Evolutionary conservation across 768 basidiomycete species (phyloP), one percentile per base, ranked within the genome.

Genomic region (Lactifluus echinatus): DNA sequence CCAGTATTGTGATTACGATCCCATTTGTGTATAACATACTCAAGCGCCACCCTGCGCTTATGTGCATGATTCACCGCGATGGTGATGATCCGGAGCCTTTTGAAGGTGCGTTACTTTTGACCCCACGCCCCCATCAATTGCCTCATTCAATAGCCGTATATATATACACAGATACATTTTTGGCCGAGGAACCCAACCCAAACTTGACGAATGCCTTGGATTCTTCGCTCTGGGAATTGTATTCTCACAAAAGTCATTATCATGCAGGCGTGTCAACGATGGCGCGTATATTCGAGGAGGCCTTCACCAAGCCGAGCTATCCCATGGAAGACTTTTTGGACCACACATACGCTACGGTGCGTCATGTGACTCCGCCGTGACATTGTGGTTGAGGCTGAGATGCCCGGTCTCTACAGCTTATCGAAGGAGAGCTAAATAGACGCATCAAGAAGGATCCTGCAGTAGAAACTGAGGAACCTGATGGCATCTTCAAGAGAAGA

Each of bases 321-420:
- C 75, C 82, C 14, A 81, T 96, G 82, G 95, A 98, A 63, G 95
- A 98, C 68, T 99, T 98, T 70, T 70, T 97, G 67, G 96, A 98
- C 69, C 95, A 98, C 67, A 88, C 89, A 2, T 93, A 91, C 65
- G 79, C 76, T 37, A 91, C 90, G 63, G 90, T 93, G 64, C 53
- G 83, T 70, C 14, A n/a, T 36, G 28, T 28, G 43, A 12, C n/a
- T 29, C 6, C 31, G 10, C 44, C 21, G 53, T 12, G 26, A 46
- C 60, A 29, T 56, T 29, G 49, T 14, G 26, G 64, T 36, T 34
- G 39, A 42, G 24, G 23, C 33, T 33, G 23, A 57, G n/a, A 15
- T 55, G 6, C 28, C 34, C 24, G 39, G 34, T 46, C 43, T 31
- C 43, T 31, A 21, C 66, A 96, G 93, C 76, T 98, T 29, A 87